A percentile compares a stretch with the other conserved stretches of the same genome.
These are phyloP conservation scores for Citrus sinensis DNA, from an alignment of 345 rosid species.

Conservation along the genomic window DVS_A1.0 CM039164.1:25324001-25324500, in stretches of 20 bases:
- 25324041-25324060: not conserved
- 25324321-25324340: not conserved
- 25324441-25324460: not conserved
- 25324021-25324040: not conserved
- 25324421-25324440: no score
- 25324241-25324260: not conserved
- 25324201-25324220: not conserved
- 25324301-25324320: not conserved
- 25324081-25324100: not conserved
- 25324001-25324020: not conserved
- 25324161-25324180: not conserved
- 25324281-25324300: not conserved
- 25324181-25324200: not conserved
- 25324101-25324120: not conserved
- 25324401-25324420: not conserved
- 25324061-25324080: not conserved
- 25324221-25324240: not conserved
- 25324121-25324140: no score
- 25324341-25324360: not conserved
- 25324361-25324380: no score
- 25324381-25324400: not conserved
- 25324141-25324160: not conserved
- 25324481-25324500: not conserved
- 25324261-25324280: not conserved
- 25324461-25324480: not conserved